Base-by-base conservation (phyloP, 2,329 filamentous ascomycete genomes). In the Parastagonospora avenae region DNA sequence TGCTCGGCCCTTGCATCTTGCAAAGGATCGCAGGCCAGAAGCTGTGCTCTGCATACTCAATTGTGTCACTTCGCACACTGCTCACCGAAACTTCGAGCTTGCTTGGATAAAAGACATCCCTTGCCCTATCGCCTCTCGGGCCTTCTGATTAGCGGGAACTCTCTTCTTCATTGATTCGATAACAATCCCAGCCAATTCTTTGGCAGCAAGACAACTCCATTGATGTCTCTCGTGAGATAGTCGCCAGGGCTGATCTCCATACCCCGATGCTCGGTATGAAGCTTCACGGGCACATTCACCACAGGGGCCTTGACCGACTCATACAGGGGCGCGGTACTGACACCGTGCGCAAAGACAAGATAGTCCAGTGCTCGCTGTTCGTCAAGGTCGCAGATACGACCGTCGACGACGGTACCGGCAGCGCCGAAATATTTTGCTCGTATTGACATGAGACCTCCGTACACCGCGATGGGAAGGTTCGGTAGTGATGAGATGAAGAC, bases 401-500 rank as follows among this genome's bases (percentile, higher is more conserved):
- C 81, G 60, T 83, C 81, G 29, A 84, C 77, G 10, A 83, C 71
- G 3, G 77, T 77, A 1, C 81, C 81, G 1, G 70, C 77, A 1
- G 79, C 80, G 4, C 76, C 76, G 36, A 72, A 70, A 5, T 68
- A 67, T 55, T 74, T 71, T 2, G 80, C 80, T 15, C 80, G 72
- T 2, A 75, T 75, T 19, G 77, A 77, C 81, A 83, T 83, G 19
- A 84, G 67, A 1, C 81, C 80, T 29, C 81, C 82, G 57, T 82
- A 84, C 37, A 80, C 77, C 38, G 80, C 80, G 54, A 82, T 82
- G 40, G 14, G 6, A 5, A 38, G n/a, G 15, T 27, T 27, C 12
- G 37, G 15, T 16, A 14, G 8, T 8, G 37, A 9, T 10, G 37
- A 39, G 19, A 39, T 19, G 8, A 39, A 39, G 6, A 38, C 36